Percentiles rank a stretch among this genome's conserved stretches.
phyloP scores from a whole-genome alignment of 2,329 filamentous ascomycete genomes.

The Scedosporium dehoogii region DNA sequence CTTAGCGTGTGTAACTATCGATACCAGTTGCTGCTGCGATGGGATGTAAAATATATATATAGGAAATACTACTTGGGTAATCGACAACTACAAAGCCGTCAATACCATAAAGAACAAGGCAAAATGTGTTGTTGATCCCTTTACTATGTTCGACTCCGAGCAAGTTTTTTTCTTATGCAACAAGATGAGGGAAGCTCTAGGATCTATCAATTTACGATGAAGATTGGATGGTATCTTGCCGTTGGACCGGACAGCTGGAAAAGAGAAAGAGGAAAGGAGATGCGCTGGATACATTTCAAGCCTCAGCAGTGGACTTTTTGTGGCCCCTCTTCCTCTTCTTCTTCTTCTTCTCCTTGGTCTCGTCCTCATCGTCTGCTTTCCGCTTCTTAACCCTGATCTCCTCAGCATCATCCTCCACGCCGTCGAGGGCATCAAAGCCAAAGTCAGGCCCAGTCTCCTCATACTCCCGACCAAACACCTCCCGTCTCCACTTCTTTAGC shows the following conservation, averaged over 20 bases:
- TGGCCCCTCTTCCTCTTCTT: slow-evolving; percentile 43
- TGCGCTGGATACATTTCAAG: slow-evolving; percentile 5
- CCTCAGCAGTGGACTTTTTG: slow-evolving; percentile 25
- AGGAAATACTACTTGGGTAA: too few species aligned
- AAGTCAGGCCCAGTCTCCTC: slow-evolving; percentile 47
- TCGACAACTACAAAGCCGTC: too few species aligned
- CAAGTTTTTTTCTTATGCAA: background rate
- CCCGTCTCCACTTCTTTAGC: slow-evolving; percentile 71
- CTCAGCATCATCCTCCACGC: slow-evolving; percentile 18
- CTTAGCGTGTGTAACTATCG: background rate
- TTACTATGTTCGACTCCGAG: too few species aligned
- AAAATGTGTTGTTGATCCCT: too few species aligned
- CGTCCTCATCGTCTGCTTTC: slow-evolving; percentile 17
- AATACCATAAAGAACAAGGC: too few species aligned
- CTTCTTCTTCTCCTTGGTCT: slow-evolving; percentile 28
- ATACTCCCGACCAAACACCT: slow-evolving; percentile 50
- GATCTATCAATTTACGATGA: background rate
- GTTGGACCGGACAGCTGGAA: slow-evolving; percentile 1
- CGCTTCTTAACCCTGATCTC: slow-evolving; percentile 22
- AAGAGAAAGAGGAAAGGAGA: background rate
- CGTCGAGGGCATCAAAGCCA: slow-evolving; percentile 37
- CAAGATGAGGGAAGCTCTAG: background rate
- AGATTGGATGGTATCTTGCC: background rate
- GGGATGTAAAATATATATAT: background rate
- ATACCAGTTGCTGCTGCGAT: background rate